Percentiles rank a stretch among this genome's conserved stretches.
Conservation (phyloP, 2,329 filamentous ascomycete genomes). For the Lasiodiplodia sp. region DNA sequence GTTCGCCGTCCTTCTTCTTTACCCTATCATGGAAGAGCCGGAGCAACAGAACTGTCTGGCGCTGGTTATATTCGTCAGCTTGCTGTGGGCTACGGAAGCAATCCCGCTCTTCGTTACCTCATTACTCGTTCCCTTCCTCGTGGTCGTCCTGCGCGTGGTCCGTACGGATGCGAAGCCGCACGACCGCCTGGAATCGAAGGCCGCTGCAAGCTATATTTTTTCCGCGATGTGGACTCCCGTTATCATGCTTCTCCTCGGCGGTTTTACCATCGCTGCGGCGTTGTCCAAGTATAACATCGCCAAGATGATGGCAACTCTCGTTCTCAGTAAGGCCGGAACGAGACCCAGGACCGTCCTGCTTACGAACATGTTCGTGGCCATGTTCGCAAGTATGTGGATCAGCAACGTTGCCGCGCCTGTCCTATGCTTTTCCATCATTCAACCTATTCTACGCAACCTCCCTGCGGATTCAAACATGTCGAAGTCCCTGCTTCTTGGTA, state of each 20-base stretch:
- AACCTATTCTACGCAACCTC: constrained; percentile 93
- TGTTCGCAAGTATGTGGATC: constrained; percentile 98
- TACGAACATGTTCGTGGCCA: constrained; percentile 99
- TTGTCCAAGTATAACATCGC: constrained; percentile 98
- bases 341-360: constrained; percentile 86
- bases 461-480: constrained; percentile 90
- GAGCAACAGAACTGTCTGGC: constrained; percentile 98
- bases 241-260: constrained; percentile 95
- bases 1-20: constrained; percentile 75
- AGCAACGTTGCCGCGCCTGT: constrained; percentile 98
- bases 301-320: constrained; percentile 94
- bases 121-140: constrained; percentile 89
- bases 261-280: constrained; percentile 94
- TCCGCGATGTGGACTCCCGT: constrained; percentile 99
- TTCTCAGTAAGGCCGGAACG: constrained; percentile 94
- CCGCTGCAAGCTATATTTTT: constrained; percentile 85
- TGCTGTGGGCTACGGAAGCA: constrained; percentile 97
- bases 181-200: constrained; percentile 76
- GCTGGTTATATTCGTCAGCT: constrained; percentile 89
- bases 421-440: constrained; percentile 95
- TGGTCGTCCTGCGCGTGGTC: constrained; percentile 85
- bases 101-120: constrained; percentile 98
- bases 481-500: constrained; percentile 93
- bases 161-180: constrained; percentile 76
- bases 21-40: constrained; percentile 83